Percentiles rank a stretch among this genome's conserved stretches.
phyloP scores from a whole-genome alignment of 1,139 yeast genomes.

The Pneumocystis oryctolagi region DNA sequence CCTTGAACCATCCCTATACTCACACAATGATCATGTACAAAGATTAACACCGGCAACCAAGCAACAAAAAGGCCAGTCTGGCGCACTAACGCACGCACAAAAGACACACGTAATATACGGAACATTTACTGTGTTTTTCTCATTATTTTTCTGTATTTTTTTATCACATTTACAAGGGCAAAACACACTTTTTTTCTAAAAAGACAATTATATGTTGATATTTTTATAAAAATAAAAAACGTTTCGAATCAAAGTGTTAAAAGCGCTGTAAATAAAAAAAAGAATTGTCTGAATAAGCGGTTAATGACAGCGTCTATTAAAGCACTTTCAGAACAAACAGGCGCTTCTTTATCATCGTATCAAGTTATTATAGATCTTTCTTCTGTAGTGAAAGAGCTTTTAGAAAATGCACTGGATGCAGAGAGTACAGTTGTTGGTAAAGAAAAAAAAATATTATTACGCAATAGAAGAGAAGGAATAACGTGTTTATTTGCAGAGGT shows the following conservation, averaged over 20 bases:
- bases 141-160: too few relatives aligned
- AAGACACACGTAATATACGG: neutral
- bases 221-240: too few relatives aligned
- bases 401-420: constrained; percentile 47
- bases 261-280: too few relatives aligned
- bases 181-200: too few relatives aligned
- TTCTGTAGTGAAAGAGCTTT: constrained; percentile 66
- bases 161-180: too few relatives aligned
- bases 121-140: neutral
- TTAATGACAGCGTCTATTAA: neutral
- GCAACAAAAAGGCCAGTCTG: neutral
- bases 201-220: too few relatives aligned
- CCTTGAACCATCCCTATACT: constrained; percentile 69
- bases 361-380: constrained; percentile 74
- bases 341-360: constrained; percentile 54
- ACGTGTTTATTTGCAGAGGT: constrained; percentile 32
- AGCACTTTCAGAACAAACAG: neutral
- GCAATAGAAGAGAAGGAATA: neutral
- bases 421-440: constrained; percentile 4
- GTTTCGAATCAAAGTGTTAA: too few relatives aligned
- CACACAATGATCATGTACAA: constrained; percentile 54
- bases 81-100: neutral
- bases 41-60: constrained; percentile 70
- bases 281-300: too few relatives aligned
- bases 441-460: too few relatives aligned